phyloP scores from a whole-genome alignment of 2,329 filamentous ascomycete species.

The Monosporascus sp. region DNA sequence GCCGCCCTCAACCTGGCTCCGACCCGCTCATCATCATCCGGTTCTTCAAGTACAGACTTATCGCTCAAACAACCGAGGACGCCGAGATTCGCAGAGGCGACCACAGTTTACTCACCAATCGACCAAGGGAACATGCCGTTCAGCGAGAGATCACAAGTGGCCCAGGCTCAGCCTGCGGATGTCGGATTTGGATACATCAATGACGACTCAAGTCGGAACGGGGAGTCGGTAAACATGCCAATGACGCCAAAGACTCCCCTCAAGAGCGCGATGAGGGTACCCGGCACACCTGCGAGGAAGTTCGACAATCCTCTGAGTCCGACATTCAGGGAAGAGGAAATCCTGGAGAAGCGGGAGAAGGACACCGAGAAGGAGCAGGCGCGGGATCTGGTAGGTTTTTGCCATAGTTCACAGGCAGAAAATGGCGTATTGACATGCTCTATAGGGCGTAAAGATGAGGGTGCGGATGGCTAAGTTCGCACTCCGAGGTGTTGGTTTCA shows the following conservation, averaged over 20 bases:
- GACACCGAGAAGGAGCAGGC: constrained; percentile 81
- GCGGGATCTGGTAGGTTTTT: constrained; percentile 70
- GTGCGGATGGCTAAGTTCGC: constrained; percentile 92
- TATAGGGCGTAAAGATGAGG: constrained; percentile 83
- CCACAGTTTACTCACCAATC: constrained; percentile 71
- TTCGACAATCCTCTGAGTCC: constrained; percentile 79
- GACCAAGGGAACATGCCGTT: constrained; percentile 55
- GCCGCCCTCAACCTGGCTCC: constrained; percentile 49
- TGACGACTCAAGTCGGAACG: constrained; percentile 38
- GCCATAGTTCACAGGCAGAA: neutral
- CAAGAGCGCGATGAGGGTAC: constrained; percentile 85
- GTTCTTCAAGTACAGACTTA: constrained; percentile 44
- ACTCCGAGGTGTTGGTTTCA: constrained; percentile 93
- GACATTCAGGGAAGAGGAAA: constrained; percentile 83
- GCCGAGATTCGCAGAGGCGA: constrained; percentile 77
- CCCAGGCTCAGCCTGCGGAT: constrained; percentile 71
- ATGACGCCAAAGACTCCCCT: constrained; percentile 72
- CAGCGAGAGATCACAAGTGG: constrained; percentile 49
- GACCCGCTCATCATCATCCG: constrained; percentile 42
- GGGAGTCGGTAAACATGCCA: constrained; percentile 55
- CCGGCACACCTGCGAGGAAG: constrained; percentile 71
- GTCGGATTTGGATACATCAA: constrained; percentile 90
- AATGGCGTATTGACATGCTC: constrained; percentile 32
- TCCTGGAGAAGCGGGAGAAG: constrained; percentile 78
- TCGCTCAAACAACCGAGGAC: constrained; percentile 65